Percentiles rank a stretch among this genome's conserved stretches.
phyloP scores from a whole-genome alignment of 129 eudicot genomes.

The Helichrysum umbraculigerum region DNA sequence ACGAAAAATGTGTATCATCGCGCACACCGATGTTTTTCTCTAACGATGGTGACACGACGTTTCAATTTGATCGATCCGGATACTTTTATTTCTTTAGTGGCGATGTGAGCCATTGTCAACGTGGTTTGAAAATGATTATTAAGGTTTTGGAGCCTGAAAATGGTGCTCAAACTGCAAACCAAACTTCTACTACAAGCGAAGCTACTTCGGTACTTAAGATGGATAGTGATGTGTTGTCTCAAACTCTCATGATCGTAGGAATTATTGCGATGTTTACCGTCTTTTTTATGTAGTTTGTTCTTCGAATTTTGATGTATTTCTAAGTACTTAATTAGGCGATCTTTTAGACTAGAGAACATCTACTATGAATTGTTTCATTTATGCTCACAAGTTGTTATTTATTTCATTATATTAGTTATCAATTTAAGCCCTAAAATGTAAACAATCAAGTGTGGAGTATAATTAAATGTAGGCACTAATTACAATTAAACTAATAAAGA shows the following conservation, averaged over 20 bases:
- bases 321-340: not conserved
- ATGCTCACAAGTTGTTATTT: constrained; percentile 3
- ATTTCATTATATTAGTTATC: not conserved
- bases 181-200: constrained; percentile 30
- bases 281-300: constrained; percentile 32
- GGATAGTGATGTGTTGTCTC: constrained; percentile 28
- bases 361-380: not conserved
- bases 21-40: constrained; percentile 49
- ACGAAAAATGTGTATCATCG: constrained; percentile 56
- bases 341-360: not conserved
- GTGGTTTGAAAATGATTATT: constrained; percentile 70
- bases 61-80: constrained; percentile 48
- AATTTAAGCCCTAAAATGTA: not conserved
- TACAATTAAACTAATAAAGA: not conserved
- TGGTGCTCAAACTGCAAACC: constrained; percentile 38
- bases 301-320: constrained; percentile 17
- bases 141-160: constrained; percentile 58
- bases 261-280: constrained; percentile 30
- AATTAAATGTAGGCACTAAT: constrained; percentile 1
- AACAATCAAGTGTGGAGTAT: no score
- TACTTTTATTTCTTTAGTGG: constrained; percentile 80
- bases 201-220: constrained; percentile 21
- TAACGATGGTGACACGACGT: constrained; percentile 56
- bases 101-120: constrained; percentile 55
- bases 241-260: constrained; percentile 25